Evolutionary conservation across 2,329 filamentous ascomycete genomes (phyloP).

Genomic region (Arthroderma sp.): DNA sequence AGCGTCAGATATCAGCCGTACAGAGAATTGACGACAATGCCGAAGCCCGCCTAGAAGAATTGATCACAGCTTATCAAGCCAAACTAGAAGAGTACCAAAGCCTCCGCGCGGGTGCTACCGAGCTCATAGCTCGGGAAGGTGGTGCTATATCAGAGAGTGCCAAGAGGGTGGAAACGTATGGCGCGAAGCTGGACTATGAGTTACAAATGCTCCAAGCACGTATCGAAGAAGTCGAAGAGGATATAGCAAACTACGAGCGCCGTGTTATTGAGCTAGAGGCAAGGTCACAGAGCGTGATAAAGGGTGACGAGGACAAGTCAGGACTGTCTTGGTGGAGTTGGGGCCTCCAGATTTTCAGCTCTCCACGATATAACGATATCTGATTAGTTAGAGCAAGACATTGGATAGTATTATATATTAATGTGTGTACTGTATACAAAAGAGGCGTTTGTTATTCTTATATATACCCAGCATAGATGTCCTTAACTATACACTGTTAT

Average conservation of each 20-base stretch:
- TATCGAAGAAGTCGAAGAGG: slow-evolving; percentile 76
- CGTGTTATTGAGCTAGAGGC: slow-evolving; percentile 61
- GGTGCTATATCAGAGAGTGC: slow-evolving; percentile 55
- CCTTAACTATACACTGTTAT: too few species aligned
- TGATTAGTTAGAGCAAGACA: too few species aligned
- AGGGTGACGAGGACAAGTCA: slow-evolving; percentile 42
- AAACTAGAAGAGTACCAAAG: slow-evolving; percentile 57
- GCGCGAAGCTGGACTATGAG: slow-evolving; percentile 85
- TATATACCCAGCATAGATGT: too few species aligned
- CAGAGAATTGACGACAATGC: slow-evolving; percentile 51
- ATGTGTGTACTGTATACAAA: too few species aligned
- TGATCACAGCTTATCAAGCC: slow-evolving; percentile 56
- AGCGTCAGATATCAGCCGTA: slow-evolving; percentile 29
- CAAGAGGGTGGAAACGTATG: slow-evolving; percentile 66
- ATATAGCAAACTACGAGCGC: slow-evolving; percentile 63
- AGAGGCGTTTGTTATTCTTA: too few species aligned
- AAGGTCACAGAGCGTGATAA: slow-evolving; percentile 49
- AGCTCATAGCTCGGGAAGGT: slow-evolving; percentile 57
- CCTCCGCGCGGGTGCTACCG: slow-evolving; percentile 53
- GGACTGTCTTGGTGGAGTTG: slow-evolving; percentile 49
- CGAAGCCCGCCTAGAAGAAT: slow-evolving; percentile 48
- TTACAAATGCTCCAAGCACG: slow-evolving; percentile 66
- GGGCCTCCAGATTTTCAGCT: slow-evolving; percentile 18
- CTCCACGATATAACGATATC: too few species aligned
- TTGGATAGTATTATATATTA: too few species aligned